Percentiles rank a stretch among this genome's conserved stretches.
These are phyloP conservation scores for Penicillium sp. DNA, from an alignment of 2,329 filamentous ascomycete species.

Conservation along the genomic window DNA sequence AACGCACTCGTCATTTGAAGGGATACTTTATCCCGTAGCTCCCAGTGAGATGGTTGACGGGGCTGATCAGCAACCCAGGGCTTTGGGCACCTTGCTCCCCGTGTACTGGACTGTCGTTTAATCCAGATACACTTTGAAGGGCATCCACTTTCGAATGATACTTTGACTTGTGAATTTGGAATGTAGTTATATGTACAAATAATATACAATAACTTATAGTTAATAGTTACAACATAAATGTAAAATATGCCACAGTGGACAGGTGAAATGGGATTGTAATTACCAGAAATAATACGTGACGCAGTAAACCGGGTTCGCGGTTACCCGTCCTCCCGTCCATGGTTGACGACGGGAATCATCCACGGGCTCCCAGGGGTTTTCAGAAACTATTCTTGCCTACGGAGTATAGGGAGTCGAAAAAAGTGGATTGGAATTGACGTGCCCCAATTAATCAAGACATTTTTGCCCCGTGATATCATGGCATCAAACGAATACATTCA, in stretches of 20 bases:
- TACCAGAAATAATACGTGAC: not conserved
- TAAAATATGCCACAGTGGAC: not conserved
- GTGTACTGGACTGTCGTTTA: not conserved
- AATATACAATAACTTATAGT: not conserved
- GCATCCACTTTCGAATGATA: not conserved
- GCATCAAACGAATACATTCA: not conserved
- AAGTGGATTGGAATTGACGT: not conserved
- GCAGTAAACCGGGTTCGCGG: not conserved
- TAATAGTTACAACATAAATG: not conserved
- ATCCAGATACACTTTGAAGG: not conserved
- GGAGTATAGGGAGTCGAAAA: not conserved
- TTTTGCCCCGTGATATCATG: not conserved
- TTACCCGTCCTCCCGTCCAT: not conserved
- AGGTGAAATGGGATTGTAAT: not conserved
- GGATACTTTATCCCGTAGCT: not conserved
- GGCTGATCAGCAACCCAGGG: slow-evolving; percentile 10
- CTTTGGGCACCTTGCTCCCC: slow-evolving; percentile 5
- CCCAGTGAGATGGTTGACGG: slow-evolving; percentile 6
- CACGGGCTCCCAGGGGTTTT: not conserved
- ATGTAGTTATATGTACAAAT: not conserved
- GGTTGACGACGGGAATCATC: slow-evolving; percentile 4
- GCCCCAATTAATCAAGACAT: not conserved
- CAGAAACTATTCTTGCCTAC: not conserved
- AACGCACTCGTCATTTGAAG: not conserved
- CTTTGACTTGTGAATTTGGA: not conserved